A percentile compares a stretch with the other conserved stretches of the same genome.
phyloP scores from a whole-genome alignment of 495 filamentous ascomycete genomes.

The Penicillium lividum region DNA sequence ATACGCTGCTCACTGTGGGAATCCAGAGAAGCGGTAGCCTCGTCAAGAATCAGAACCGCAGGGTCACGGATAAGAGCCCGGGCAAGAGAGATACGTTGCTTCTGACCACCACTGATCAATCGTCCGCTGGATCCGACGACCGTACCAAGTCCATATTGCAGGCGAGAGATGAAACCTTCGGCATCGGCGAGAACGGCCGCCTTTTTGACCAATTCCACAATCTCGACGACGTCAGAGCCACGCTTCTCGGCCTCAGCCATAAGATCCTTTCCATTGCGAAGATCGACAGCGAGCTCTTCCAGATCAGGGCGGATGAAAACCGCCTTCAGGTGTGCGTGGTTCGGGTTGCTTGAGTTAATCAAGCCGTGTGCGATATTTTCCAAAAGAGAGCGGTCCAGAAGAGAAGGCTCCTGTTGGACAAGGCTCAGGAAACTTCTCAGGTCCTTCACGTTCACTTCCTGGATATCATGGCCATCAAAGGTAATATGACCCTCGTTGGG shows the following conservation, averaged over 20 bases:
- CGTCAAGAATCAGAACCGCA: conserved; percentile 79
- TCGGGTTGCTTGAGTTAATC: conserved; percentile 54
- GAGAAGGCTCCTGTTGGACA: conserved; percentile 67
- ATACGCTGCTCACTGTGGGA: conserved; percentile 55
- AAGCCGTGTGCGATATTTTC: conserved; percentile 71
- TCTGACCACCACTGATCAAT: conserved; percentile 63
- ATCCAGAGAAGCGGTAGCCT: conserved; percentile 67
- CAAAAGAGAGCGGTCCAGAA: conserved; percentile 64
- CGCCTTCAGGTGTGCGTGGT: conserved; percentile 41
- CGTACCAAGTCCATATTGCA: conserved; percentile 55
- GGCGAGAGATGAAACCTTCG: conserved; percentile 41
- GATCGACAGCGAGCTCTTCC: conserved; percentile 31
- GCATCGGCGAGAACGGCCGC: conserved; percentile 47
- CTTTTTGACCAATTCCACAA: conserved; percentile 38
- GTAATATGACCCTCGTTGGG: conserved; percentile 44
- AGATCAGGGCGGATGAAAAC: conserved; percentile 33
- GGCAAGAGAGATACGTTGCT: conserved; percentile 67
- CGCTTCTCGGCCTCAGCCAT: conserved; percentile 31
- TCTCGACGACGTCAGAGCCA: conserved; percentile 35
- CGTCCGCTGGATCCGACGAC: conserved; percentile 56
- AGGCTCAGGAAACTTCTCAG: conserved; percentile 59
- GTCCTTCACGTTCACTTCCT: conserved; percentile 56
- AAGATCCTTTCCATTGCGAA: conserved; percentile 39
- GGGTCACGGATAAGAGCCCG: conserved; percentile 75
- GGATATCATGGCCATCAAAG: conserved; percentile 56